Percentiles rank a stretch among this genome's conserved stretches.
Evolutionary conservation across 2,329 filamentous ascomycete species (phyloP).

Genomic region (Fusarium dlaminii): DNA sequence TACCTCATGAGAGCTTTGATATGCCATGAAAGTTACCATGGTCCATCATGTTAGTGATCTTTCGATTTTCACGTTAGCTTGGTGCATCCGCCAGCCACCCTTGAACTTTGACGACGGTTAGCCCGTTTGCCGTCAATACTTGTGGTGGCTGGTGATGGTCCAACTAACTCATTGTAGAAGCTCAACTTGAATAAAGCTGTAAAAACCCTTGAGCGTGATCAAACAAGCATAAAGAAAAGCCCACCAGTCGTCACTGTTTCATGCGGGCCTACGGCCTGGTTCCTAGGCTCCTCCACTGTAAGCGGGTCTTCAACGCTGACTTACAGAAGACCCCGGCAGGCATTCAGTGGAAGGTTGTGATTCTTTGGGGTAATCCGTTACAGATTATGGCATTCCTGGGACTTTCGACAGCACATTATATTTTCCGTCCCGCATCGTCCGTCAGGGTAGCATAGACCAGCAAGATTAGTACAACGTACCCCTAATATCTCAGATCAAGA

Average conservation of each 20-base stretch:
- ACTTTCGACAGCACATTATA: background rate
- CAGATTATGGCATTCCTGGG: constrained; percentile 18
- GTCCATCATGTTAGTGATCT: constrained; percentile 3
- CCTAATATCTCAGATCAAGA: constrained; percentile 9
- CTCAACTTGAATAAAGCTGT: background rate
- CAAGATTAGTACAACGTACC: constrained; percentile 9
- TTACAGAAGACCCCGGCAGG: constrained; percentile 15
- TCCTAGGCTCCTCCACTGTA: constrained; percentile 1
- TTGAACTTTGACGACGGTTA: background rate
- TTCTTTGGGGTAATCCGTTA: background rate
- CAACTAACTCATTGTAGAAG: background rate
- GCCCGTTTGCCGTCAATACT: background rate
- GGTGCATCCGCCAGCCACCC: background rate
- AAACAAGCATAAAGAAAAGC: background rate
- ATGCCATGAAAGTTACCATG: background rate
- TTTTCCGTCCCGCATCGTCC: background rate
- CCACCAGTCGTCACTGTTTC: constrained; percentile 4
- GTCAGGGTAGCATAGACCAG: constrained; percentile 12
- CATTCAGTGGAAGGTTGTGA: constrained; percentile 17
- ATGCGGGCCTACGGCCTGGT: background rate
- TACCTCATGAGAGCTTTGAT: background rate
- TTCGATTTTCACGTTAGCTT: constrained; percentile 8
- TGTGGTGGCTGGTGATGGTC: background rate
- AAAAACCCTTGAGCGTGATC: background rate
- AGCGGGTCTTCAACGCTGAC: constrained; percentile 5